Evolutionary conservation across 2,329 filamentous ascomycete genomes (phyloP), one percentile per base, ranked within the genome.

Genomic region (Aspergillus jensenii): DNA sequence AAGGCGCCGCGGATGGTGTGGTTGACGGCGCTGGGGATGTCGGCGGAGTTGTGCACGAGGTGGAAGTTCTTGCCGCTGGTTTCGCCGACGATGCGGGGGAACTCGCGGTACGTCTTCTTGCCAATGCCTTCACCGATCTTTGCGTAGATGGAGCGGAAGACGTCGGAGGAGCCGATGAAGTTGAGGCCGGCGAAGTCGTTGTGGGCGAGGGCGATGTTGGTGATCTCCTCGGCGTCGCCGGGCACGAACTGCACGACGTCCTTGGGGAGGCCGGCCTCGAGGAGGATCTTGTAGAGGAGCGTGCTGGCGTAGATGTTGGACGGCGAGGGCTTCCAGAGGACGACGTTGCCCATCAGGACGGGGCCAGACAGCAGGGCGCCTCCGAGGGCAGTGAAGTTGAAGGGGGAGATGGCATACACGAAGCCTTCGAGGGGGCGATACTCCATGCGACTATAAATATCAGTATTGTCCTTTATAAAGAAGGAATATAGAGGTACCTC

Each of bases 351-450:
- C 81, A 97, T 87, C 55, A 97, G 79, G 1, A 91, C 92, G 14
- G 93, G 92, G 1, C 90, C 88, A 46, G 86, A 89, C 14, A 90
- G 86, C 43, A 98, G 82, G 78, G 96, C 96, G 56, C 89, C 93
- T 11, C 87, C 92, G 67, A 98, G 96, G 62, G 93, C 93, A 21
- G 93, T 97, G 79, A 98, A 98, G 81, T 98, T 98, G 84, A 97
- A 98, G 44, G 93, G 93, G 59, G 88, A 91, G 67, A 97, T 87
- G 39, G 93, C 93, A 74, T 97, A 97, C 61, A 98, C 91, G 75
- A 98, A 97, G n/a, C 93, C 93, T 76, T 98, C 93, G 2, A 98
- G 85, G n/a, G 93, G 88, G 39, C 93, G 85, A 81, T 96, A 87
- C 77, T 97, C 93, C 59, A 92, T 84, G 41, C 93, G 86, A 78